Base-by-base conservation (phyloP, 257 asterid genomes). In the Solanum pimpinellifolium region DNA sequence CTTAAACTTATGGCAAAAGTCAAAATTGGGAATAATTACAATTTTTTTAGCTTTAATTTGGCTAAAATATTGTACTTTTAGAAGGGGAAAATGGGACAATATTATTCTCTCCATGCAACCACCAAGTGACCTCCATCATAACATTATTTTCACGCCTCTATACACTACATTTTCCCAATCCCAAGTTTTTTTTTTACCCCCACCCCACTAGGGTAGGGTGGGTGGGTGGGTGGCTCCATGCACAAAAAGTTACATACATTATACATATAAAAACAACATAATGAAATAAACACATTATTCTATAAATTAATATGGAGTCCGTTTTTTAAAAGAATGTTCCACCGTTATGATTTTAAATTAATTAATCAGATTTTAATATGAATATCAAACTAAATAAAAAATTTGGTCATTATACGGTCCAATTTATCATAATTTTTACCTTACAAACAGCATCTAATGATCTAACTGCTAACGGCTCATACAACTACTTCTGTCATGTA, bases 81-180 rank as follows among this genome's bases (percentile, higher is more conserved):
- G 81, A 31, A 83, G 88, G 85, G 44, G 10, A 47, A 80, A 27
- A 47, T 88, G 78, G 88, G 69, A 89, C 90, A 90, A 68, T 85
- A 77, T 90, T 87, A 82, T 90, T 81, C 49, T 90, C 68, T 86
- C 85, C 87, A 87, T 90, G 93, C 91, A 91, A 87, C 94, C 47
- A 91, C 88, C 91, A 84, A 90, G 90, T 89, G 94, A 87, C 88
- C 89, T 92, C 90, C 86, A 93, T 94, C 93, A 94, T 94, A 82
- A 80, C 92, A 9, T 60, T 31, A 18, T 68, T 87, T 90, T 90
- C 98, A 94, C 95, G 98, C 98, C 39, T 90, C 90, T 86, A 88
- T 66, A 87, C 62, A 73, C 74, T 88, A 87, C 89, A 86, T 86
- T 87, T 87, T 76, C 91, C 84, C 86, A 90, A 72, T 85, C 76